Conservation (phyloP, 768 basidiomycete species). For the Collybia sordida region DNA sequence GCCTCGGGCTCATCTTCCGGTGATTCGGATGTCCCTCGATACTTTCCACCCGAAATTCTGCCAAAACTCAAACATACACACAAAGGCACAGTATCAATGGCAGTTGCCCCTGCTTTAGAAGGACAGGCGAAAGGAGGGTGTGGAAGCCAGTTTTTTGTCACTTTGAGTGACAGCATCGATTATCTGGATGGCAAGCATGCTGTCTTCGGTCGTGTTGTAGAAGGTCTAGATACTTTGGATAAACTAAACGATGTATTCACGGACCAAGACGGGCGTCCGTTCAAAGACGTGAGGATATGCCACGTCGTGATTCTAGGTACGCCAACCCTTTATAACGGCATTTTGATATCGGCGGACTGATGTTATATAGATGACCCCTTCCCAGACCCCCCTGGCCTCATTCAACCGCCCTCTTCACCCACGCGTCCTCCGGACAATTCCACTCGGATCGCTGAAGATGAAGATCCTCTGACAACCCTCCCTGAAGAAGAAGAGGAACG, state of each 20-base stretch:
- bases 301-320: conserved; percentile 94
- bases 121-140: conserved; percentile 62
- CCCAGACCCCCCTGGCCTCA: conserved; percentile 78
- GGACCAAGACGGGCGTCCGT: conserved; percentile 85
- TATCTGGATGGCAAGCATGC: conserved; percentile 94
- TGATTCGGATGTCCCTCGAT: conserved; percentile 53
- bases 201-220: conserved; percentile 94
- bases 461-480: conserved; percentile 79
- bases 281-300: conserved; percentile 92
- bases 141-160: conserved; percentile 97
- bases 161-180: conserved; percentile 85
- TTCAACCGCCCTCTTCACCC: conserved; percentile 74
- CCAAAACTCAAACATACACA: conserved; percentile 81
- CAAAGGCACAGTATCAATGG: conserved; percentile 96
- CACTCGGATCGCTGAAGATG: conserved; percentile 92
- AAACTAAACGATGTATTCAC: conserved; percentile 91
- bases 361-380: conserved; percentile 83
- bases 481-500: conserved; percentile 87
- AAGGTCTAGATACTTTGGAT: conserved; percentile 88
- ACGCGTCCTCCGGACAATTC: conserved; percentile 81
- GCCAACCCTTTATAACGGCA: conserved; percentile 4
- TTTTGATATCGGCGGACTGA: conserved; percentile 1
- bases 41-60: conserved; percentile 83
- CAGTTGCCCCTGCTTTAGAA: conserved; percentile 80
- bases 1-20: conserved; percentile 41